phyloP scores from a whole-genome alignment of 192 early-diverging fungal genomes.

The Linnemannia schmuckeri region DNA sequence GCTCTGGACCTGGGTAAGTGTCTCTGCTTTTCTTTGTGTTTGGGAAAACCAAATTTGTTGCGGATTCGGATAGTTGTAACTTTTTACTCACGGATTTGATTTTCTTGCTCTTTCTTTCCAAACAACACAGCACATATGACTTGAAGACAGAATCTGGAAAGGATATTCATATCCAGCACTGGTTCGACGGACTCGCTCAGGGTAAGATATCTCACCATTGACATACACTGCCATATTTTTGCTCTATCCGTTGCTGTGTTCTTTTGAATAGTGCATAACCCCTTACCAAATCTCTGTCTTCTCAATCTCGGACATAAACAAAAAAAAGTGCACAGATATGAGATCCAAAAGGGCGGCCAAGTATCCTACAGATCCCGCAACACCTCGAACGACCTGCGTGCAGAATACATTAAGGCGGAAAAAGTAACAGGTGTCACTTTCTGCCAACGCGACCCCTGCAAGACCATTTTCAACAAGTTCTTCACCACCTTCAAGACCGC shows the following conservation, averaged over 20 bases:
- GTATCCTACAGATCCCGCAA: constrained; percentile 47
- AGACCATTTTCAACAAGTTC: constrained; percentile 57
- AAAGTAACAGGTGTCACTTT: constrained; percentile 37
- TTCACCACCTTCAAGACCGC: constrained; percentile 54
- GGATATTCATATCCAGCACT: constrained; percentile 52
- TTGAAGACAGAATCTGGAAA: constrained; percentile 47
- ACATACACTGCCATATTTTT: background rate
- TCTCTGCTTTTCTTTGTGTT: background rate
- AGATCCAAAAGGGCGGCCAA: constrained; percentile 38
- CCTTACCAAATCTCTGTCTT: background rate
- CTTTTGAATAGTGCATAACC: background rate
- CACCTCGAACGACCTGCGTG: constrained; percentile 42
- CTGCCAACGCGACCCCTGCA: constrained; percentile 55
- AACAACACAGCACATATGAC: constrained; percentile 37
- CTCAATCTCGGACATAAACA: background rate
- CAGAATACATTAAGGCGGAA: constrained; percentile 33
- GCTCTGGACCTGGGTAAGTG: constrained; percentile 60
- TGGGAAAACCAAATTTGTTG: background rate
- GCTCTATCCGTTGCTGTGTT: background rate
- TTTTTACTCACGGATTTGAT: background rate
- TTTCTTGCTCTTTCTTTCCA: background rate
- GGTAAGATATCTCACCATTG: constrained; percentile 5
- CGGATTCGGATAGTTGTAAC: background rate
- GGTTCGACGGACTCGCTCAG: constrained; percentile 62
- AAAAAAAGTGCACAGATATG: constrained; percentile 35